Percentiles rank a stretch among this genome's conserved stretches.
Conservation (phyloP, 2,329 filamentous ascomycete genomes). For the Phaeosphaeriaceae sp. region DNA sequence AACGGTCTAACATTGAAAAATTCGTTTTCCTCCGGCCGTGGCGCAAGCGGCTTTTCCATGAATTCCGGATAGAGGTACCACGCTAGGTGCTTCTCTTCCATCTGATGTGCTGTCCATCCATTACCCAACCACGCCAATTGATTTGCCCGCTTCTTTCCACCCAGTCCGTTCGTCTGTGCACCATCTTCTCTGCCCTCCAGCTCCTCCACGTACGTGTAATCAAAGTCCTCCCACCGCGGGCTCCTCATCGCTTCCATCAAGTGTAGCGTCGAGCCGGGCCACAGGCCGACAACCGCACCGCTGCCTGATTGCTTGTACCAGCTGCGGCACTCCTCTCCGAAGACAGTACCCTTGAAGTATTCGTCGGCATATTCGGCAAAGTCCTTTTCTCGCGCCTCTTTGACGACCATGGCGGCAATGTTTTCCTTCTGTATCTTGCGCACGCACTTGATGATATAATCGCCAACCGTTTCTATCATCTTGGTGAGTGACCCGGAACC, state of each 20-base stretch:
- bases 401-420: conserved; percentile 46
- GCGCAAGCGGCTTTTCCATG: conserved; percentile 42
- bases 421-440: conserved; percentile 54
- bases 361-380: conserved; percentile 40
- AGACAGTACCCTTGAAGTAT: conserved; percentile 45
- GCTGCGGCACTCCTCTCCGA: conserved; percentile 41
- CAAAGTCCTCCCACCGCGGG: conserved; percentile 46
- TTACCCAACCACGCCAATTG: conserved; percentile 43
- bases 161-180: neutral
- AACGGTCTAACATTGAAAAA: conserved; percentile 44
- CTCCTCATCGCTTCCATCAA: conserved; percentile 42
- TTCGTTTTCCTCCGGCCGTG: conserved; percentile 50
- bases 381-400: conserved; percentile 33
- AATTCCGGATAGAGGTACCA: conserved; percentile 54
- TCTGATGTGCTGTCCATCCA: conserved; percentile 35
- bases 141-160: conserved; percentile 29
- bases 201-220: conserved; percentile 37
- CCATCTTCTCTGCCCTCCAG: conserved; percentile 3
- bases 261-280: conserved; percentile 43
- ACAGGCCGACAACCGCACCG: conserved; percentile 40
- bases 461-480: conserved; percentile 51
- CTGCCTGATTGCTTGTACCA: conserved; percentile 44
- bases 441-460: conserved; percentile 49
- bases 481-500: conserved; percentile 49
- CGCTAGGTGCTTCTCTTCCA: conserved; percentile 46